phyloP scores from a whole-genome alignment of 2,329 filamentous ascomycete species.

The Eutypa lata region DNA sequence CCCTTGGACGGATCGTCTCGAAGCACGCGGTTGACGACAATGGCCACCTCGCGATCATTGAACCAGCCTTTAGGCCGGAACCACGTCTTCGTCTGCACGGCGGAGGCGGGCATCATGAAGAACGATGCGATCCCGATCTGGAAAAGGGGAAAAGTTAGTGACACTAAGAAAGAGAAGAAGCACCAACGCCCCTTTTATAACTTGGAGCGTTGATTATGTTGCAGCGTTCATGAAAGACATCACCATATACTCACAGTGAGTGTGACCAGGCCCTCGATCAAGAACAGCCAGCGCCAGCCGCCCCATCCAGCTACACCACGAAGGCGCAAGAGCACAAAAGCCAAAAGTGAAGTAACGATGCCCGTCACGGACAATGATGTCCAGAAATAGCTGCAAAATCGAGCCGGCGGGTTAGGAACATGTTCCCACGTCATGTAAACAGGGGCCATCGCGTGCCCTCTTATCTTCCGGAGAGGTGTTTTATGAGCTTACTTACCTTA shows the following conservation, averaged over 20 bases:
- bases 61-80: slow-evolving; percentile 55
- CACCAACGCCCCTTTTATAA: neutral
- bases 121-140: slow-evolving; percentile 47
- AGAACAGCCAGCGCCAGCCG: slow-evolving; percentile 48
- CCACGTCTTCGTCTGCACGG: slow-evolving; percentile 46
- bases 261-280: slow-evolving; percentile 56
- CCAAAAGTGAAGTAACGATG: slow-evolving; percentile 33
- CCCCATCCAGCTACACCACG: slow-evolving; percentile 34
- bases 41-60: slow-evolving; percentile 52
- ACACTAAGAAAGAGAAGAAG: no score
- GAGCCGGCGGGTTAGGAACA: no score
- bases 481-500: slow-evolving; percentile 23
- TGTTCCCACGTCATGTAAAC: no score
- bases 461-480: no score
- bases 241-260: slow-evolving; percentile 24
- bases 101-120: slow-evolving; percentile 50
- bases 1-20: slow-evolving; percentile 58
- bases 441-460: no score
- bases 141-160: no score
- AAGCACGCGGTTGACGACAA: slow-evolving; percentile 54
- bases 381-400: slow-evolving; percentile 33
- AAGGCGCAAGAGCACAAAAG: slow-evolving; percentile 34
- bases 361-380: slow-evolving; percentile 30
- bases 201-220: no score
- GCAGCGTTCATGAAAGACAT: no score